Percentiles rank a stretch among this genome's conserved stretches.
phyloP scores from a whole-genome alignment of 371 early-diverging fungal species.

The Lichtheimia hyalospora region DNA sequence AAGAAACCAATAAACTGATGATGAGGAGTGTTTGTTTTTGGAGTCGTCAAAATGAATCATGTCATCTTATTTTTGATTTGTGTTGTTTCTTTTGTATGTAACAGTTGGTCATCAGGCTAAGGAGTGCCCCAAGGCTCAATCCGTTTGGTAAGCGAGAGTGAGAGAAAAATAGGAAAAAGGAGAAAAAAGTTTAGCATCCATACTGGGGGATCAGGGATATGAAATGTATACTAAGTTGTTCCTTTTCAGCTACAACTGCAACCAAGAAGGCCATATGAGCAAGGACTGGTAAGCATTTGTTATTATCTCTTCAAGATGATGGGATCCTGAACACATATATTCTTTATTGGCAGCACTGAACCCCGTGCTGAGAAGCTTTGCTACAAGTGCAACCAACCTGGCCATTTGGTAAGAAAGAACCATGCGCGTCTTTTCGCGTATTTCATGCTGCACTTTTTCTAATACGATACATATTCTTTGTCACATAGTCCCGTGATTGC shows the following conservation, averaged over 20 bases:
- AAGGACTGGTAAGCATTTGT: constrained; percentile 44
- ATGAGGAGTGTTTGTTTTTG: constrained; percentile 3
- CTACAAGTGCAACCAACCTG: constrained; percentile 63
- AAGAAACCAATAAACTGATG: background rate
- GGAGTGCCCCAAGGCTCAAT: constrained; percentile 55
- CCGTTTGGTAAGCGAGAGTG: constrained; percentile 53
- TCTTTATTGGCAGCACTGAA: constrained; percentile 40
- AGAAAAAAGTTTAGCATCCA: no score
- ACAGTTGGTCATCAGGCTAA: constrained; percentile 68
- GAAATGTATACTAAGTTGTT: background rate
- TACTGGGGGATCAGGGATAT: no score
- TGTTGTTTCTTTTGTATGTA: constrained; percentile 8
- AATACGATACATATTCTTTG: background rate
- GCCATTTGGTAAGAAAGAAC: constrained; percentile 50
- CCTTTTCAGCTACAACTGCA: constrained; percentile 58
- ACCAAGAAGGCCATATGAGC: constrained; percentile 59
- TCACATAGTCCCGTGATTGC: constrained; percentile 63
- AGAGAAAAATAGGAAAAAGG: background rate
- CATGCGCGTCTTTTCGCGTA: background rate
- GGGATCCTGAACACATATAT: background rate
- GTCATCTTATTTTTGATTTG: constrained; percentile 4
- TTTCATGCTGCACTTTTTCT: constrained; percentile 2
- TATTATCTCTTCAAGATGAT: background rate
- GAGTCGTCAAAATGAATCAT: background rate
- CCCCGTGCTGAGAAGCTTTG: constrained; percentile 58